Evolutionary conservation across 805 yeast genomes (phyloP), one percentile per base, ranked within the genome.

Genomic region (Saturnispora serradocipensis): DNA sequence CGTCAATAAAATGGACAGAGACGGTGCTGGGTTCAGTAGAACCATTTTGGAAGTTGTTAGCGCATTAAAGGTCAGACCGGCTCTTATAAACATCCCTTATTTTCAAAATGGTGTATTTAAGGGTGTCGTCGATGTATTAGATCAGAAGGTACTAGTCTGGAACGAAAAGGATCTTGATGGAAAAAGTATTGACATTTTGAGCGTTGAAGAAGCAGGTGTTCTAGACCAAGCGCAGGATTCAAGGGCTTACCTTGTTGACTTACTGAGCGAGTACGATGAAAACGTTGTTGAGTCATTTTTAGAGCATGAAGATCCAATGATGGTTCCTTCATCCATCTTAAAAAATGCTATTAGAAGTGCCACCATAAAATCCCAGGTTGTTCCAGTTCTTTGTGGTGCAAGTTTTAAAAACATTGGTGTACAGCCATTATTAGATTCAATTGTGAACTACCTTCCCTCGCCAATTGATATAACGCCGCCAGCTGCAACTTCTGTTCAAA

Each of bases 1-100:
- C 63, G 78, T 93, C 34, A 93, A 93, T 67, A 93, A 93, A 66
- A 90, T 93, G 98, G 99, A 93, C 68, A 75, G 98, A 54, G 85
- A 82, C 15, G 99, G 99, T 20, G 96, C 98, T 1, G 97, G 97
- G 0, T 93, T 81, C 64, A 83, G 96, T 56, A 73, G 96, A 52
- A 88, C 97, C 0, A 95, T 88, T 5, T 81, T 81, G 57, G 97
- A 91, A 58, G 76, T 93, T 25, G 84, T 88, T 13, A 68, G 81
- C 20, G 86, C 86, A 61, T 70, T 93, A 53, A 80, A 80, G 16
- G 87, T 96, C 0, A 74, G 84, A 38, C 88, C 84, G 1, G 85
- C 82, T 0, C 65, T 89, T 34, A 72, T 87, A n/a, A 89, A 84
- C 55, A 68, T 86, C 9, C 99, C 99, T 0, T 76, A 79, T 56